These are phyloP conservation scores for Leucocoprinus birnbaumii DNA, from an alignment of 768 basidiomycete genomes.

Conservation along the genomic window DNA sequence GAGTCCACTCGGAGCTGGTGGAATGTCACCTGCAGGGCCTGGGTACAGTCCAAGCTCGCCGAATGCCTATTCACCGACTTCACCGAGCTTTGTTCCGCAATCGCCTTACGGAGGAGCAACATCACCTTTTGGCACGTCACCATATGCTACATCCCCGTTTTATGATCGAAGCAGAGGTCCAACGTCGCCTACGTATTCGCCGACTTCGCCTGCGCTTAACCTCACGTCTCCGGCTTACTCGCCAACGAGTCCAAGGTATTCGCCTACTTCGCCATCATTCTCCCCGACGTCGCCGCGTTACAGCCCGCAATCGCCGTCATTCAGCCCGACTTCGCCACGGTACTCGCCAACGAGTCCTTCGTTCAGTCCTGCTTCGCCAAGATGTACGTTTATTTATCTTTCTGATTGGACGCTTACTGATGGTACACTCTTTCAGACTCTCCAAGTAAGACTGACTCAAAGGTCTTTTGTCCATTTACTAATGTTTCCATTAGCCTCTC, in stretches of 20 bases:
- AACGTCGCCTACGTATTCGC: slow-evolving; percentile 85
- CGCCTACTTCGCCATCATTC: slow-evolving; percentile 81
- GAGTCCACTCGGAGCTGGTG: slow-evolving; percentile 80
- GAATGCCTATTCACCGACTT: slow-evolving; percentile 84
- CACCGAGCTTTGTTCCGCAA: slow-evolving; percentile 79
- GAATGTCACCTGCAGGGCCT: slow-evolving; percentile 85
- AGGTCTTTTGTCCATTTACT: slow-evolving; percentile 20
- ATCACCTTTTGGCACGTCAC: slow-evolving; percentile 79
- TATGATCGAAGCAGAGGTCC: slow-evolving; percentile 58
- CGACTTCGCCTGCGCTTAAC: slow-evolving; percentile 81
- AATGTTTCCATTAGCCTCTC: slow-evolving; percentile 51
- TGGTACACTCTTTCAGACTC: slow-evolving; percentile 49
- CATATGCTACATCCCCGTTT: slow-evolving; percentile 82
- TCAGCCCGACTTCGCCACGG: slow-evolving; percentile 85
- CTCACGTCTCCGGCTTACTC: slow-evolving; percentile 83
- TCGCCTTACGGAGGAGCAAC: slow-evolving; percentile 83
- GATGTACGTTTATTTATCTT: slow-evolving; percentile 53
- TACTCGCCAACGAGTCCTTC: slow-evolving; percentile 90
- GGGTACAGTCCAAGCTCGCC: slow-evolving; percentile 93
- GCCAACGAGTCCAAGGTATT: slow-evolving; percentile 84
- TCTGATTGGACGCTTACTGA: slow-evolving; percentile 17
- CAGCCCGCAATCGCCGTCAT: slow-evolving; percentile 88
- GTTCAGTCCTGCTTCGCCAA: slow-evolving; percentile 91
- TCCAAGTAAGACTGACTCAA: slow-evolving; percentile 56
- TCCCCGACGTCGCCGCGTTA: slow-evolving; percentile 84